Evolutionary conservation across 371 early-diverging fungal genomes (phyloP).

Genomic region (Mucor mucedo): DNA sequence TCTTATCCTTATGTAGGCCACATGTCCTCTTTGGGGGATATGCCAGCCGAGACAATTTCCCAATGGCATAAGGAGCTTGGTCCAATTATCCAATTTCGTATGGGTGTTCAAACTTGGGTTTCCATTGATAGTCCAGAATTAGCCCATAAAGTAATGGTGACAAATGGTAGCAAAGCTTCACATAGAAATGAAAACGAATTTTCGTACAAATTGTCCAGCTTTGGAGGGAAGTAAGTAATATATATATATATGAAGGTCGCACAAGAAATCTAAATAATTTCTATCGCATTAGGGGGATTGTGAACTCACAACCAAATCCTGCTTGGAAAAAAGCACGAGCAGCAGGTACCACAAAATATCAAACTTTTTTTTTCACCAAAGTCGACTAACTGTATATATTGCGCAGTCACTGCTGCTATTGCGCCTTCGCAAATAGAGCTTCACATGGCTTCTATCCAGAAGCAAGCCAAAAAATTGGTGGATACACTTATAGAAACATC

Average conservation of each 20-base stretch:
- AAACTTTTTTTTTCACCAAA: not conserved
- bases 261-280: too few relatives aligned
- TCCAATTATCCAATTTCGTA: slow-evolving; percentile 22
- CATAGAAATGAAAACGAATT: slow-evolving; percentile 12
- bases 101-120: slow-evolving; percentile 25
- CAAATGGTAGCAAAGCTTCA: slow-evolving; percentile 15
- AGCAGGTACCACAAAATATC: slow-evolving; percentile 5
- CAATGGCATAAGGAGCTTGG: slow-evolving; percentile 25
- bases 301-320: slow-evolving; percentile 6
- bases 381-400: not conserved
- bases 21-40: slow-evolving; percentile 18
- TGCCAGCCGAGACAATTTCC: slow-evolving; percentile 5
- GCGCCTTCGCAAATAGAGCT: slow-evolving; percentile 15
- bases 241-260: not conserved
- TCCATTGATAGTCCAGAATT: slow-evolving; percentile 15
- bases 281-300: slow-evolving; percentile 5
- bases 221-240: slow-evolving; percentile 16
- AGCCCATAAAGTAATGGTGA: slow-evolving; percentile 24
- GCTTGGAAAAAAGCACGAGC: not conserved
- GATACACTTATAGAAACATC: not conserved
- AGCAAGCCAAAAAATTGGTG: slow-evolving; percentile 6
- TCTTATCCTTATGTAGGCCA: slow-evolving; percentile 24
- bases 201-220: slow-evolving; percentile 1
- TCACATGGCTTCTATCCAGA: slow-evolving; percentile 4
- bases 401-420: slow-evolving; percentile 5